Evolutionary conservation across 2,329 filamentous ascomycete species (phyloP).

Genomic region (Aspergillus udagawae): DNA sequence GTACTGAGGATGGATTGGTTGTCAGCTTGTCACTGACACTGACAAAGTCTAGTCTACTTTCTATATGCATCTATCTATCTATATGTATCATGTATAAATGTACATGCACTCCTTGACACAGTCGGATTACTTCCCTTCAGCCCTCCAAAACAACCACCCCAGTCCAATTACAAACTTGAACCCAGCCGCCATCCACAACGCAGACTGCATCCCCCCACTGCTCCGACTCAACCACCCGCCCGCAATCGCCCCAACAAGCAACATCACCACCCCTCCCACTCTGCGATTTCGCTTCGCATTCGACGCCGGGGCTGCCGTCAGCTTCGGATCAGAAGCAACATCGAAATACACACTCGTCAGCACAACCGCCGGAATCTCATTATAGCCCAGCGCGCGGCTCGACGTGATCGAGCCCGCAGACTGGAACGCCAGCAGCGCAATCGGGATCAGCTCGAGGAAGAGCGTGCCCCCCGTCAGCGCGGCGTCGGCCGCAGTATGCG

Average conservation of each 20-base stretch:
- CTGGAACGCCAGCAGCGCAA: slow-evolving; percentile 43
- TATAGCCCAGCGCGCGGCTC: slow-evolving; percentile 38
- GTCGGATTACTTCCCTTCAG: slow-evolving; percentile 1
- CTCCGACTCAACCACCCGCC: slow-evolving; percentile 43
- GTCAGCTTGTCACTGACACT: no score
- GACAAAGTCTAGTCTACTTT: no score
- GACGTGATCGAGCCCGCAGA: slow-evolving; percentile 43
- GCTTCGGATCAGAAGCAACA: slow-evolving; percentile 39
- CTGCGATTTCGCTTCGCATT: slow-evolving; percentile 40
- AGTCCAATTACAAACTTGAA: slow-evolving; percentile 36
- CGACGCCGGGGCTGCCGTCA: slow-evolving; percentile 28
- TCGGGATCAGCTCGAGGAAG: slow-evolving; percentile 41
- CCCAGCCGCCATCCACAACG: slow-evolving; percentile 41
- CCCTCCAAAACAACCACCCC: slow-evolving; percentile 39
- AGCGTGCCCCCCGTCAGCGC: slow-evolving; percentile 22
- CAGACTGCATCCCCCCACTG: slow-evolving; percentile 40
- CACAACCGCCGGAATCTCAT: slow-evolving; percentile 45
- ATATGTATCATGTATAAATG: no score
- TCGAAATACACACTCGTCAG: slow-evolving; percentile 46
- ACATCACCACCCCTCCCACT: slow-evolving; percentile 33
- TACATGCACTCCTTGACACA: no score
- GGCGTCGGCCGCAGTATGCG: slow-evolving; percentile 22
- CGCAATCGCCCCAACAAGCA: slow-evolving; percentile 39
- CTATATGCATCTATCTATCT: no score
- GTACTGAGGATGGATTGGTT: no score